These are phyloP conservation scores for Aspergillus versicolor DNA, from an alignment of 2,329 filamentous ascomycete genomes.

Conservation along the genomic window DNA sequence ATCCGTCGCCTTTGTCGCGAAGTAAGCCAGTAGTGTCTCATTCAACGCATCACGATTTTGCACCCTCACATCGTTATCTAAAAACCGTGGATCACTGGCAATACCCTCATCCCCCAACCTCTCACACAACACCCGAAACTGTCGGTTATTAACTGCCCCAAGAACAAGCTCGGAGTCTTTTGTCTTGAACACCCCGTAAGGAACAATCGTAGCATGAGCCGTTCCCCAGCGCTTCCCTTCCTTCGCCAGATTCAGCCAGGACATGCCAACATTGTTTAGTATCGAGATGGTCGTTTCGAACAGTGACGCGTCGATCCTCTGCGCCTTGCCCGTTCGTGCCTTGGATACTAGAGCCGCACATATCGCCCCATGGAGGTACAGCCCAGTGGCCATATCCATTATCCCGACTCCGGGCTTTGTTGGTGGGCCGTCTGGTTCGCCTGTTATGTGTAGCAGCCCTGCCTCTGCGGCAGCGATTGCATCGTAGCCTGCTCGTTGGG, in stretches of 20 bases:
- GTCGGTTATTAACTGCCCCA: slow-evolving; percentile 69
- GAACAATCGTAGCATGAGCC: slow-evolving; percentile 49
- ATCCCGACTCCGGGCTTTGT: slow-evolving; percentile 45
- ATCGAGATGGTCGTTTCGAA: slow-evolving; percentile 46
- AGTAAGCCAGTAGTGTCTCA: slow-evolving; percentile 33
- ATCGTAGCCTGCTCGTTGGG: slow-evolving; percentile 46
- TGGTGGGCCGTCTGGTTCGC: slow-evolving; percentile 41
- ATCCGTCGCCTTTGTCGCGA: slow-evolving; percentile 37
- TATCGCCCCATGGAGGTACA: slow-evolving; percentile 49
- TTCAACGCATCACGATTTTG: slow-evolving; percentile 45
- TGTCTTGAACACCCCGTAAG: slow-evolving; percentile 59
- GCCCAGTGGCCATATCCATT: slow-evolving; percentile 47
- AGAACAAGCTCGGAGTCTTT: slow-evolving; percentile 69
- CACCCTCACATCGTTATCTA: slow-evolving; percentile 63
- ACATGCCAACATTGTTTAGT: slow-evolving; percentile 44
- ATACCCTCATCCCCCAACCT: slow-evolving; percentile 59
- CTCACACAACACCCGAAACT: slow-evolving; percentile 66
- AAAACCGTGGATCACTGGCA: slow-evolving; percentile 60
- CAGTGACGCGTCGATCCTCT: slow-evolving; percentile 46
- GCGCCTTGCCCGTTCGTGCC: slow-evolving; percentile 39
- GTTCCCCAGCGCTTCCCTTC: slow-evolving; percentile 47
- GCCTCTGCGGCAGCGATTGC: slow-evolving; percentile 47
- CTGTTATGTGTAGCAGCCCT: slow-evolving; percentile 47
- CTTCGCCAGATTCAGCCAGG: slow-evolving; percentile 41
- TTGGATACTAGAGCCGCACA: slow-evolving; percentile 43